Conservation (phyloP, 805 yeast species). For the Schwanniomyces sp. region DNA sequence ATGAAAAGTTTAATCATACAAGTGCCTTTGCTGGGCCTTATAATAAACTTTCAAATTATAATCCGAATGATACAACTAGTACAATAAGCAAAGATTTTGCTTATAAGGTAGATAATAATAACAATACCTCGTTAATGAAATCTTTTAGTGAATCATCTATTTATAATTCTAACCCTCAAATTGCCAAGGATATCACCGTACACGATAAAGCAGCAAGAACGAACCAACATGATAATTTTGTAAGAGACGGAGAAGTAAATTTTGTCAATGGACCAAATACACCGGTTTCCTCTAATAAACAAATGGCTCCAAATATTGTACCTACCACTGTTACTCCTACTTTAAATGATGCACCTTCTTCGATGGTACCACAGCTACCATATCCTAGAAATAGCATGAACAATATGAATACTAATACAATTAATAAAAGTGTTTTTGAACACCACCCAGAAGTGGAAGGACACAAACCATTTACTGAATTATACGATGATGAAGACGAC, state of each 20-base stretch:
- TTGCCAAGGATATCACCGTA: conserved; percentile 32
- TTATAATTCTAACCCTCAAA: conserved; percentile 32
- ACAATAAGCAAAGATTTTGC: conserved; percentile 26
- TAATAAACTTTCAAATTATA: conserved; percentile 5
- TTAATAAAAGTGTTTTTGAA: conserved; percentile 35
- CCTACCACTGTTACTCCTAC: conserved; percentile 28
- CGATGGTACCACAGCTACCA: conserved; percentile 17
- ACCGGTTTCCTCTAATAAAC: conserved; percentile 28
- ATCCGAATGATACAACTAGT: conserved; percentile 12
- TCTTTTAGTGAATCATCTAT: conserved; percentile 20
- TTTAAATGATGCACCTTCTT: conserved; percentile 16
- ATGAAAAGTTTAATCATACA: conserved; percentile 17
- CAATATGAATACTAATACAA: conserved; percentile 13
- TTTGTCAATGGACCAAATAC: conserved; percentile 33
- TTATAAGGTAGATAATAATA: conserved; percentile 11
- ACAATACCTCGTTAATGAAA: conserved; percentile 2
- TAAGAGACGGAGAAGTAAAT: conserved; percentile 18
- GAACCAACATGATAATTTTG: conserved; percentile 1
- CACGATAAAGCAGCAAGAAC: conserved; percentile 8
- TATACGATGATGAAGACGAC: conserved; percentile 24
- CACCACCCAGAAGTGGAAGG: conserved; percentile 48
- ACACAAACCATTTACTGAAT: conserved; percentile 44
- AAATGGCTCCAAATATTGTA: conserved; percentile 31
- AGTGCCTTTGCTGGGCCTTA: conserved; percentile 12
- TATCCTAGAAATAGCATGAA: conserved; percentile 20